Base-by-base conservation (phyloP, 2,329 filamentous ascomycete species). In the Beauveria sp. region DNA sequence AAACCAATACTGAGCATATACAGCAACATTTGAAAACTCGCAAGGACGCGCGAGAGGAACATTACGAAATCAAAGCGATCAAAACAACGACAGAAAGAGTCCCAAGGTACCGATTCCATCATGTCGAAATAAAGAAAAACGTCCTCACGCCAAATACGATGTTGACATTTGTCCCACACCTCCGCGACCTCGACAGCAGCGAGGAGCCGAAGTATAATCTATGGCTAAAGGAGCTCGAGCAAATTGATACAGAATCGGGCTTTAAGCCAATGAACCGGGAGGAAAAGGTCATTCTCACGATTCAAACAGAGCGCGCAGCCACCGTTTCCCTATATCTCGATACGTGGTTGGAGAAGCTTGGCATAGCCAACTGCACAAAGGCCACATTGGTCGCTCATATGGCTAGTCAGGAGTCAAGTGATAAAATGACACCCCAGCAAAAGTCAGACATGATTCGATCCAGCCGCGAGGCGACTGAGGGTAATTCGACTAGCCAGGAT, bases 81-180 rank as follows among this genome's bases (percentile, higher is more conserved):
- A 79, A 79, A 65, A 80, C 81, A 2, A 74, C 79, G 61, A 77
- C 76, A 64, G 75, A 79, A 22, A 75, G 78, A n/a, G 83, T 84
- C 9, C 83, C 83, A n/a, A 73, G 74, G 28, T 86, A 86, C 67
- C 75, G 80, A 34, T 85, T 84, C 65, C 83, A 86, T 66, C 82
- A 85, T 63, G 80, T 85, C 43, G 80, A 84, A 67, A 83, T 86
- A 57, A 77, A 75, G 68, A 84, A 82, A 68, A 86, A 85, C 61
- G 79, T 86, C 42, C 74, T 85, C 34, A 83, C 83, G 0, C 82
- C 83, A 3, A 84, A 85, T 67, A 84, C 83, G 1, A 82, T 83
- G 75, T 75, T 85, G 59, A 84, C 80, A 38, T 86, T 84, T 68
- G 81, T 85, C 16, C 83, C 83, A 16, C 82, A 85, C 69, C 71